A percentile compares a stretch with the other conserved stretches of the same genome.
phyloP scores from a whole-genome alignment of 371 early-diverging fungal species.

The Apophysomyces trapeziformis region DNA sequence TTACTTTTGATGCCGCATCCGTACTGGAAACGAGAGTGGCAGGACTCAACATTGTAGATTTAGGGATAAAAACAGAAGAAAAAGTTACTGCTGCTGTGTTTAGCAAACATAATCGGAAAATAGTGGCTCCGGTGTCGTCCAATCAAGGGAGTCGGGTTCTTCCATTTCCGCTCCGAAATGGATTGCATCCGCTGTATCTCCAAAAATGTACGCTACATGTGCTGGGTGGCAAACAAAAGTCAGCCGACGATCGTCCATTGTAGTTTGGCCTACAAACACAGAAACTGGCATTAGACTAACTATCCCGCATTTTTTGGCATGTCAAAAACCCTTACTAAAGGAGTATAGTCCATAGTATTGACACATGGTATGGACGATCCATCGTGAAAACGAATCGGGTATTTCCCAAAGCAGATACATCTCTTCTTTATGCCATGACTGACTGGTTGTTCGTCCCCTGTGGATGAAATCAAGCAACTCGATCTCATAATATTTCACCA shows the following conservation, averaged over 20 bases:
- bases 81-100: not conserved
- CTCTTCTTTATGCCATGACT: not conserved
- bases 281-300: not conserved
- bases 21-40: no score
- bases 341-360: conserved; percentile 34
- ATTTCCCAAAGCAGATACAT: conserved; percentile 26
- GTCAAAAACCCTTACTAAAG: conserved; percentile 27
- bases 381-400: conserved; percentile 33
- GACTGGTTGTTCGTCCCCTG: not conserved
- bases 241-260: not conserved
- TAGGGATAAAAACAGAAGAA: no score
- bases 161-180: not conserved
- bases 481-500: conserved; percentile 30
- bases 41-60: no score
- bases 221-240: not conserved
- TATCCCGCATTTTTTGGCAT: not conserved
- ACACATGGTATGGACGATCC: conserved; percentile 35
- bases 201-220: not conserved
- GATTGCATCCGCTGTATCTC: not conserved
- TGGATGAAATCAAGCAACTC: conserved; percentile 29
- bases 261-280: not conserved
- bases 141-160: not conserved
- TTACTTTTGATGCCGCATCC: no score
- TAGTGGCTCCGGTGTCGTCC: not conserved
- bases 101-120: not conserved